Evolutionary conservation across 306 rosid species (phyloP), one percentile per base, ranked within the genome.

Genomic region (Trichosanthes cucumerina): DNA sequence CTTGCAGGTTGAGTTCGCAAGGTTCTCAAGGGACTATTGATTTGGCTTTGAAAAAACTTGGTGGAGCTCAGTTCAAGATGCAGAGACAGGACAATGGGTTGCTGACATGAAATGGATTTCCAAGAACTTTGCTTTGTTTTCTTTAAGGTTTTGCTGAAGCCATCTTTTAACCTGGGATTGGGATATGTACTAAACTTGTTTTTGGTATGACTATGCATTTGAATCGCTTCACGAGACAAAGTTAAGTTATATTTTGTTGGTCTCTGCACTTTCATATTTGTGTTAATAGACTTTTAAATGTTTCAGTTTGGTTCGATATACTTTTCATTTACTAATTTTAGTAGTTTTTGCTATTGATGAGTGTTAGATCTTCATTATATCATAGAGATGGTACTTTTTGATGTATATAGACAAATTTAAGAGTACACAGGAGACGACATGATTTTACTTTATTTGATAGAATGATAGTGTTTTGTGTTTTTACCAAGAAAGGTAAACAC

Each of bases 1-100:
- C 60, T 57, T 81, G 82, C 93, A 93, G 97, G 86, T 88, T 0
- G 97, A 92, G 85, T 33, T 90, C 66, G 87, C 84, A 41, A 90
- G 84, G 87, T 87, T 84, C 84, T 84, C 92, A 26, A 86, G 91
- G 84, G 97, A 88, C 80, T 90, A 84, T 80, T 94, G 60, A 50
- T 47, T 41, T 26, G 62, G 5, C 26, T 49, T 73, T 73, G 78
- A 9, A 9, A 38, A 47, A 44, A 15, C 56, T 16, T 46, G 57
- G 28, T 73, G 78, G 46, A 31, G 38, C 43, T 72, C 59, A 26
- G 43, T 49, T 26, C 36, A 23, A 46, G 44, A 73, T 18, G 38
- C 28, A 44, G 57, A 15, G 11, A 47, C 78, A 49, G 3, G 75
- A 68, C 75, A 41, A 66, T 9, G 15, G 15, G 21, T 49, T 26